Conservation (phyloP, 108 stramenopile genomes). For the Nitzschia sp. region DNA sequence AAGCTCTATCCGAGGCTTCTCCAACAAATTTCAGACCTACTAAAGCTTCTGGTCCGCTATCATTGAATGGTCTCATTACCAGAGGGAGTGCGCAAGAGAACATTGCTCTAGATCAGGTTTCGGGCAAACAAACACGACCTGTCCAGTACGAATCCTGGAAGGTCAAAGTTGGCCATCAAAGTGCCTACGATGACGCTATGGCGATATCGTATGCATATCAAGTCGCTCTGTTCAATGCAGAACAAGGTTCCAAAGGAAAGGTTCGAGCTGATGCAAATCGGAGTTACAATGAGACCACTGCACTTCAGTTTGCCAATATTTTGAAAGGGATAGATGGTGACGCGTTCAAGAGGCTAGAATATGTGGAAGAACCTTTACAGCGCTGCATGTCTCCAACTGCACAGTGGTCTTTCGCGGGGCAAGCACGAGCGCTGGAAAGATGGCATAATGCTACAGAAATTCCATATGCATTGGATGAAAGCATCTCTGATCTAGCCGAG, state of each 20-base stretch:
- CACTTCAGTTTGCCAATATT: conserved; percentile 44
- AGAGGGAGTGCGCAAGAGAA: conserved; percentile 18
- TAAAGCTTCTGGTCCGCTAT: conserved; percentile 19
- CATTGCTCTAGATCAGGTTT: neutral
- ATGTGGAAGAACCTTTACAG: conserved; percentile 79
- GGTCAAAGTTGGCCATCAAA: conserved; percentile 76
- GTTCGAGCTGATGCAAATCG: conserved; percentile 79
- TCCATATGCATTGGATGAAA: conserved; percentile 80
- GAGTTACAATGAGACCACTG: conserved; percentile 57
- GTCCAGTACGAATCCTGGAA: conserved; percentile 60
- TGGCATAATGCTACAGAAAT: conserved; percentile 46
- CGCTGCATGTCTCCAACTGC: conserved; percentile 22
- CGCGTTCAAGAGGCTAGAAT: conserved; percentile 46
- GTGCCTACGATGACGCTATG: conserved; percentile 34
- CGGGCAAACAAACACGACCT: neutral
- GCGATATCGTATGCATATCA: conserved; percentile 32
- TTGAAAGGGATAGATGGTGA: conserved; percentile 35
- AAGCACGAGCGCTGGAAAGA: conserved; percentile 56
- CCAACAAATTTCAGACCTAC: neutral
- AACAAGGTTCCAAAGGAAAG: conserved; percentile 2
- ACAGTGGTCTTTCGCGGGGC: conserved; percentile 46
- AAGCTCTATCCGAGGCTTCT: conserved; percentile 43
- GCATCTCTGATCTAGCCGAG: conserved; percentile 64
- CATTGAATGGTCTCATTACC: conserved; percentile 74
- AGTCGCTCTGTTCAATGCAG: neutral